phyloP scores from a whole-genome alignment of 2,329 filamentous ascomycete species.

The Orbilia ellipsospora region DNA sequence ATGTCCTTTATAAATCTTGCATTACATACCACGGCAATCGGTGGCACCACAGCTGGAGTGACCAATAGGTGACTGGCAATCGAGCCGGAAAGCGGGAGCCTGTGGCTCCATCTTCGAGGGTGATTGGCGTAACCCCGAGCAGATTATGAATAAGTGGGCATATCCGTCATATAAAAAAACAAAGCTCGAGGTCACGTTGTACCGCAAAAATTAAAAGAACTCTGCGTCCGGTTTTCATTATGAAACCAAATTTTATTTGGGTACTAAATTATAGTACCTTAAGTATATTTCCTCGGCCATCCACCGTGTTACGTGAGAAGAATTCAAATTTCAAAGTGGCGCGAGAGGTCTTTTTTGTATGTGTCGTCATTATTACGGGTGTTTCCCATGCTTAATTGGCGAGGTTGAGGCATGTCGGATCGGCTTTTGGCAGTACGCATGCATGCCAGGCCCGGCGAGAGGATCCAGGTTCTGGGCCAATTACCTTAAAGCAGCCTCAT shows the following conservation, averaged over 20 bases:
- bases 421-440: conserved; percentile 1
- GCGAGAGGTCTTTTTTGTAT: conserved; percentile 7
- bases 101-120: conserved; percentile 8
- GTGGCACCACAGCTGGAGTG: conserved; percentile 15
- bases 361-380: conserved; percentile 53
- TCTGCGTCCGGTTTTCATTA: not conserved
- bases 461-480: conserved; percentile 12
- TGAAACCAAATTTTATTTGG: too few species aligned
- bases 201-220: not conserved
- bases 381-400: not conserved
- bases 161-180: not conserved
- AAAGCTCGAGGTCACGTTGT: conserved; percentile 6
- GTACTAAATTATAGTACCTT: not conserved
- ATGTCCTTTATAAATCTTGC: conserved; percentile 1
- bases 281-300: not conserved
- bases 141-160: not conserved
- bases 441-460: conserved; percentile 27
- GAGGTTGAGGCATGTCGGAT: conserved; percentile 5
- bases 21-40: conserved; percentile 2
- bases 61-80: conserved; percentile 3
- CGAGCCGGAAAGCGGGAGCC: not conserved
- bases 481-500: conserved; percentile 8
- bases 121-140: conserved; percentile 27
- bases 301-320: not conserved
- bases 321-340: not conserved